Conservation (phyloP, 305 asterid genomes). For the Ilex paraguariensis region DNA sequence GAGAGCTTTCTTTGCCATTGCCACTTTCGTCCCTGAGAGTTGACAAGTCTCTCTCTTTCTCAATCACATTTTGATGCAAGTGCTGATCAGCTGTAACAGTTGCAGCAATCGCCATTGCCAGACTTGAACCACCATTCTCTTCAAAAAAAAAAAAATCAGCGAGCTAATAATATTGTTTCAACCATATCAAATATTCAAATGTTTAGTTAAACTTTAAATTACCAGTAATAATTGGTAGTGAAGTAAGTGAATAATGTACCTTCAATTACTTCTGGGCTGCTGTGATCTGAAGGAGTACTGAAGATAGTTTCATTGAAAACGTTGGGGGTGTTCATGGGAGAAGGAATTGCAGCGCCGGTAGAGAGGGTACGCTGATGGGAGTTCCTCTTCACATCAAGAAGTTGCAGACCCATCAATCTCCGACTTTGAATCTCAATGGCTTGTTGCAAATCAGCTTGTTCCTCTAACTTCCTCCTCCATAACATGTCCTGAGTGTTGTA, state of each 20-base stretch:
- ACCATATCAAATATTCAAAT: no score
- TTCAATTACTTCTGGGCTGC: constrained; percentile 42
- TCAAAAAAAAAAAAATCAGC: no score
- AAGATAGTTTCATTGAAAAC: constrained; percentile 24
- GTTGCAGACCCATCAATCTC: constrained; percentile 51
- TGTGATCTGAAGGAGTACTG: constrained; percentile 15
- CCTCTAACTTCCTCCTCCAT: constrained; percentile 65
- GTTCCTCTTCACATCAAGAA: constrained; percentile 57
- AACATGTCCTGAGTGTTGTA: constrained; percentile 50
- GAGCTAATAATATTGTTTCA: no score
- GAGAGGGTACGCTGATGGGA: constrained; percentile 57
- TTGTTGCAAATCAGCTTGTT: constrained; percentile 63
- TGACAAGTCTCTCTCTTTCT: no score
- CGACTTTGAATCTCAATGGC: constrained; percentile 63
- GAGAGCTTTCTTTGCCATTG: no score
- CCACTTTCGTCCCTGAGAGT: no score
- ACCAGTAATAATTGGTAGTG: no score
- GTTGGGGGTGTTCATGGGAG: constrained; percentile 37
- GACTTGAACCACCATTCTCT: no score
- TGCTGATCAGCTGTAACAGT: no score
- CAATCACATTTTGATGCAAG: no score
- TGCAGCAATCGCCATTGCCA: no score
- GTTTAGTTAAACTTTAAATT: no score
- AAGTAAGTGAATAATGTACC: constrained; percentile 17
- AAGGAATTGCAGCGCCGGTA: constrained; percentile 36